Percentiles rank a stretch among this genome's conserved stretches.
phyloP scores from a whole-genome alignment of 179 eudicot species.

The Monotropa hypopitys region DNA sequence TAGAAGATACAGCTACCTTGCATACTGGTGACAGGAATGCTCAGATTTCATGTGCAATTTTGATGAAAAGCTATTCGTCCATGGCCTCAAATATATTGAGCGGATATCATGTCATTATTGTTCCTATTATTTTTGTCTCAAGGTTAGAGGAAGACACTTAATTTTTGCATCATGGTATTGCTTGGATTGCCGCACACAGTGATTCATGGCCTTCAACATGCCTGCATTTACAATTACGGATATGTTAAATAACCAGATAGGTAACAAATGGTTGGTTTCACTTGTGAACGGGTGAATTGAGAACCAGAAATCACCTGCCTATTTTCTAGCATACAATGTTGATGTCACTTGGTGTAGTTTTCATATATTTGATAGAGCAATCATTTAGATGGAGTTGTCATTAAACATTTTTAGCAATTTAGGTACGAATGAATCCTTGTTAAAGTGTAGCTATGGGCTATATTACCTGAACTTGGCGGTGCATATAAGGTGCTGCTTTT shows the following conservation, averaged over 20 bases:
- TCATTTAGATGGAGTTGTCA: background rate
- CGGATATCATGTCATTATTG: constrained; percentile 59
- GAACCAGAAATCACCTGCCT: background rate
- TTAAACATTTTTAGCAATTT: background rate
- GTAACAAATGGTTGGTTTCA: background rate
- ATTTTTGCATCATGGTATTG: constrained; percentile 3
- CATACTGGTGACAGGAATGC: constrained; percentile 82
- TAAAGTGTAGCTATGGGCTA: background rate
- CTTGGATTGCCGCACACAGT: background rate
- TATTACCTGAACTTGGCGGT: background rate
- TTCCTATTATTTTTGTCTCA: constrained; percentile 74
- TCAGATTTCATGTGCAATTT: constrained; percentile 74
- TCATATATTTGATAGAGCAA: background rate
- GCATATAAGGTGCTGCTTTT: background rate
- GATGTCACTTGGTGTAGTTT: background rate
- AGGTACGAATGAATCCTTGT: background rate
- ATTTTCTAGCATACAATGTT: background rate
- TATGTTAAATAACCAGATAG: background rate
- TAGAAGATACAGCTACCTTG: constrained; percentile 66
- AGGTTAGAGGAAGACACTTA: constrained; percentile 34
- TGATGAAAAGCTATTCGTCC: constrained; percentile 74
- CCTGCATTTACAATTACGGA: background rate
- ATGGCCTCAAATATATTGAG: constrained; percentile 61
- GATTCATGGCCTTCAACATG: background rate
- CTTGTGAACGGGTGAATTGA: background rate